Evolutionary conservation across 2,329 filamentous ascomycete genomes (phyloP).

Genomic region (Cyphellophora europaea): DNA sequence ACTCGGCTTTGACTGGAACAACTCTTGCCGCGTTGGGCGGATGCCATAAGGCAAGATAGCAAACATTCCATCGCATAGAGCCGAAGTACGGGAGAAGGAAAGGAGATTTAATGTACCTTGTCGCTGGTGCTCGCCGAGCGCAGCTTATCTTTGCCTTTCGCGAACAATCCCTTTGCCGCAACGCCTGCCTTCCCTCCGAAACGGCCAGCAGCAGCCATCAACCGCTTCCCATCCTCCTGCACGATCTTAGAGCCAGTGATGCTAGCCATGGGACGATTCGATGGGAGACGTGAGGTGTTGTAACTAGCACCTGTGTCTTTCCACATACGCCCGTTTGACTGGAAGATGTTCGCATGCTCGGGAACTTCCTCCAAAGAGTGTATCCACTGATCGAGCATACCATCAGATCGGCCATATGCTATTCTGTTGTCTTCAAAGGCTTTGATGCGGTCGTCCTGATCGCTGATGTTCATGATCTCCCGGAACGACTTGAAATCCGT

Average conservation of each 20-base stretch:
- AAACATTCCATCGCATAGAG: conserved; percentile 1
- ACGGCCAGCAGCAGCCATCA: conserved; percentile 72
- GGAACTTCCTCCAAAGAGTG: conserved; percentile 33
- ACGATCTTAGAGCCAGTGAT: conserved; percentile 44
- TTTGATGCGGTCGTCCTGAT: conserved; percentile 58
- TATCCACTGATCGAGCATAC: conserved; percentile 60
- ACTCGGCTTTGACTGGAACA: not conserved
- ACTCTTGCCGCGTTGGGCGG: not conserved
- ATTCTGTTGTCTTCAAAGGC: conserved; percentile 64
- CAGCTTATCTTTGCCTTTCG: conserved; percentile 82
- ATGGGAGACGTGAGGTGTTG: conserved; percentile 5
- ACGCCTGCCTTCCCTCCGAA: conserved; percentile 61
- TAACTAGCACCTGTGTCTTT: conserved; percentile 5
- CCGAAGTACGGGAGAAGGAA: conserved; percentile 11
- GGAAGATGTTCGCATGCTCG: conserved; percentile 40
- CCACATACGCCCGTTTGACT: conserved; percentile 22
- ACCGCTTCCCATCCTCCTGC: conserved; percentile 77
- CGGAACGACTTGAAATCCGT: conserved; percentile 44
- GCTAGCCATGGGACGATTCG: not conserved
- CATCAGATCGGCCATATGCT: conserved; percentile 62
- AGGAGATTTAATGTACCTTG: conserved; percentile 71
- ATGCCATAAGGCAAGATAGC: not conserved
- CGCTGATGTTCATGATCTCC: conserved; percentile 65
- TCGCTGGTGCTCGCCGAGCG: conserved; percentile 55
- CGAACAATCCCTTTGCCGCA: conserved; percentile 82